phyloP scores from a whole-genome alignment of 139 green algal species.

The Coelastrella sp. region DNA sequence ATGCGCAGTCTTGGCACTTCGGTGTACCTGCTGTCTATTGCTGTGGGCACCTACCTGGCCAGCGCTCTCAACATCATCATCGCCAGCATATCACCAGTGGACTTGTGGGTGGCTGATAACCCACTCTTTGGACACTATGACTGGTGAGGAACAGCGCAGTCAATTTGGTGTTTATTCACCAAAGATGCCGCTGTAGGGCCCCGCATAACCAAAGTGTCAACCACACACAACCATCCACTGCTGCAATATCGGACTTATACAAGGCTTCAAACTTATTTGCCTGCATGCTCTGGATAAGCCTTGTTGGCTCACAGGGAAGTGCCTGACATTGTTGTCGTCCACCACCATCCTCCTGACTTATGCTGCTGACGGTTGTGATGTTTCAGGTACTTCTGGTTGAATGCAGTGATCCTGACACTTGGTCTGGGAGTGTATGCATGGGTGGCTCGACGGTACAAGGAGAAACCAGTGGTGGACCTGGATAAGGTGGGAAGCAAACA shows the following conservation, averaged over 20 bases:
- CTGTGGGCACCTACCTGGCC: slow-evolving; percentile 57
- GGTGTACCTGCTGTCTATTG: slow-evolving; percentile 52
- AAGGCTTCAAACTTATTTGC: too few species aligned
- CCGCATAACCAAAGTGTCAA: too few species aligned
- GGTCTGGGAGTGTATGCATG: background rate
- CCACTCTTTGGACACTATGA: slow-evolving; percentile 43
- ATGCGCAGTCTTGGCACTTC: slow-evolving; percentile 52
- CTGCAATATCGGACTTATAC: too few species aligned
- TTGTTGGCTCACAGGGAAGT: too few species aligned
- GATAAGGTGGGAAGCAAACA: background rate
- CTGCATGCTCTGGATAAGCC: too few species aligned
- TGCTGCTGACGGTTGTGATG: slow-evolving; percentile 1
- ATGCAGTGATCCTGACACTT: slow-evolving; percentile 36
- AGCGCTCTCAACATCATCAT: slow-evolving; percentile 46
- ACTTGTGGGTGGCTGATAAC: slow-evolving; percentile 45
- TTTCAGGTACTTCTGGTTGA: slow-evolving; percentile 46
- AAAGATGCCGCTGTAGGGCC: too few species aligned
- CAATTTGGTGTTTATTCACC: too few species aligned
- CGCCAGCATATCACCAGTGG: background rate
- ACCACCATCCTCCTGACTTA: too few species aligned
- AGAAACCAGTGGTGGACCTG: slow-evolving; percentile 2
- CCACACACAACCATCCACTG: too few species aligned
- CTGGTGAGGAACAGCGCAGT: background rate
- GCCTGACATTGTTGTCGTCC: too few species aligned
- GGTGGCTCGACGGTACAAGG: background rate